Evolutionary conservation across 345 rosid species (phyloP), one percentile per base, ranked within the genome.

Genomic region (Jatropha curcas): DNA sequence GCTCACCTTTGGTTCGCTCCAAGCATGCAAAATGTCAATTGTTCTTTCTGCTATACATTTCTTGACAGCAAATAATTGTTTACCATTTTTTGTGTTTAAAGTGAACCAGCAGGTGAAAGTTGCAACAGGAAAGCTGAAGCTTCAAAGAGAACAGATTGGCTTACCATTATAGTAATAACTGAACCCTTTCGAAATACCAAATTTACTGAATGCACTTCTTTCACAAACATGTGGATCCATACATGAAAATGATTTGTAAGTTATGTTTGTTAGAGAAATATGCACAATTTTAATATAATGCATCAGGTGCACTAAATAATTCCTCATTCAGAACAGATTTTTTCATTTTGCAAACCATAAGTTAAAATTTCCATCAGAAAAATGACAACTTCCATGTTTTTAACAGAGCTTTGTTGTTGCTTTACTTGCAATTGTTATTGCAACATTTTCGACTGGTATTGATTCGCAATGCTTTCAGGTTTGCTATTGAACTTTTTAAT

Each of bases 381-480:
- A n/a, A n/a, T 74, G 66, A 60, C 57, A 45, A 28, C 34, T 16
- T 30, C n/a, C n/a, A 17, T 76, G 74, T 65, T n/a, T n/a, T n/a
- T 63, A 62, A 66, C 92, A 94, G 98, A 92, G 97, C 81, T 94
- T 94, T 76, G 77, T 92, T 58, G 84, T 94, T 71, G 98, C 97
- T 5, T 68, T 94, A 19, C 87, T 94, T 30, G 84, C 97, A 27
- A 94, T 94, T 77, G 98, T 94, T 68, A 83, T 90, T 20, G 98
- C 98, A 2, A 94, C 98, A 68, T 94, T 92, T 82, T 94, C 98
- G 0, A 92, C 98, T 1, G 98, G 98, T 60, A 90, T 94, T 33
- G 98, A 94, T 79, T 94, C 98, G 1, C 83, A 94, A 70, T 90
- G 98, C 73, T 89, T 94, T 77, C 97, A 94, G 97, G 98, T 94